Evolutionary conservation across 768 basidiomycete species (phyloP).

Genomic region (Mycena polygramma): DNA sequence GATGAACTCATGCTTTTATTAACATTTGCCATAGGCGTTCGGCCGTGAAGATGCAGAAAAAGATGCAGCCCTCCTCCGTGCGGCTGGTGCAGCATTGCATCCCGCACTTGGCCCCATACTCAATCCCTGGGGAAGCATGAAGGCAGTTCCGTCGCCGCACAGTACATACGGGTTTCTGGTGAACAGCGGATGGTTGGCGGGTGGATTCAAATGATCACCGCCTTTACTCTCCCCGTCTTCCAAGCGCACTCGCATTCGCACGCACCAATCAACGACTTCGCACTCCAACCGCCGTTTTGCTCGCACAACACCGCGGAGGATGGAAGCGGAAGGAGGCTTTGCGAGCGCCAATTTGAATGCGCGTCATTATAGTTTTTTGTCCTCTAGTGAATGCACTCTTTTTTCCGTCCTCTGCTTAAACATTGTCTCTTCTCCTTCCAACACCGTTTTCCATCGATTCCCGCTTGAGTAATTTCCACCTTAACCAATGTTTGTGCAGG

Average conservation of each 20-base stretch:
- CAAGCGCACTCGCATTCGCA: too few species aligned
- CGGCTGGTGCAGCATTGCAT: conserved; percentile 26
- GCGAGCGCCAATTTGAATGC: too few species aligned
- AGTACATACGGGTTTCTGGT: conserved; percentile 11
- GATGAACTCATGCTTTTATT: conserved; percentile 24
- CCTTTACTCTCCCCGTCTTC: neutral
- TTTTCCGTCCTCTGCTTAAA: neutral
- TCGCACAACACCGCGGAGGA: neutral
- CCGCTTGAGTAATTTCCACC: too few species aligned
- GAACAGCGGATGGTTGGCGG: conserved; percentile 21
- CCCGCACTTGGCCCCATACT: conserved; percentile 25
- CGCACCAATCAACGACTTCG: neutral
- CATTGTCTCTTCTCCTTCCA: neutral
- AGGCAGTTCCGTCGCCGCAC: conserved; percentile 23
- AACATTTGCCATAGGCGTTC: conserved; percentile 26
- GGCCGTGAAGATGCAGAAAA: conserved; percentile 25
- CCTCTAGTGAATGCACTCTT: neutral
- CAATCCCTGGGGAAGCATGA: conserved; percentile 30
- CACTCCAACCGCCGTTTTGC: neutral
- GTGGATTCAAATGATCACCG: conserved; percentile 23
- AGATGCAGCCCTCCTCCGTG: conserved; percentile 25
- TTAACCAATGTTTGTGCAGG: too few species aligned
- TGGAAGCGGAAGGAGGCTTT: neutral
- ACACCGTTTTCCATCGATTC: neutral
- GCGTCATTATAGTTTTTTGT: neutral